Evolutionary conservation across 2,329 filamentous ascomycete species (phyloP), one percentile per base, ranked within the genome.

Genomic region (Spiromastix sp.): DNA sequence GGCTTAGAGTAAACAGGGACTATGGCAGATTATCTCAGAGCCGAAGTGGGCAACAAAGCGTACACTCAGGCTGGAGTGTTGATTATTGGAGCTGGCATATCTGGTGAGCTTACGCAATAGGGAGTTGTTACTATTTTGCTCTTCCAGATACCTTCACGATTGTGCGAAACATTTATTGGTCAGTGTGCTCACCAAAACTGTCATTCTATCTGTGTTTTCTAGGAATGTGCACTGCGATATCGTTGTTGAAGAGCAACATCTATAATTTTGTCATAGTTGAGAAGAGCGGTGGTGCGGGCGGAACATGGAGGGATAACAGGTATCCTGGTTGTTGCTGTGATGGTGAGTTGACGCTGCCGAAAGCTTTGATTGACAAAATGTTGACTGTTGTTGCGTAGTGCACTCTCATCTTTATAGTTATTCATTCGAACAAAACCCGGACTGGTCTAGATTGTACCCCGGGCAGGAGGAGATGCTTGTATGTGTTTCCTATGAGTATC

Each of bases 401-500:
- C 69, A 63, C 62, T 69, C 63, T 21, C 56, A 66, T 31, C 55
- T 78, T 3, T 78, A 78, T 55, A 71, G 65, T 28, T 77, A 68
- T 51, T 75, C 70, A 4, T 79, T 78, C 45, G 72, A 71, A 22
- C 71, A 74, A 34, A 77, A 76, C 34, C 57, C 70, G 2, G 60
- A 68, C 42, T 76, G 74, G 73, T 67, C 68, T 1, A 56, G 70
- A 12, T 64, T 73, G 36, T 77, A 74, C 45, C 69, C 74, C 0
- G 68, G 70, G 0, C 73, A 78, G 44, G 70, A 75, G 47, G 74
- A 78, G 48, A 73, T 78, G 13, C 57, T 72, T 21, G 61, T 68
- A 45, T 41, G 49, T 35, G 9, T 4, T 13, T 11, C 7, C 9
- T 1, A 13, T 21, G 24, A 28, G 7, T 4, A 15, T 24, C 24